Percentiles rank a stretch among this genome's conserved stretches.
Conservation (phyloP, 805 yeast species). For the Saturnispora ahearnii region DNA sequence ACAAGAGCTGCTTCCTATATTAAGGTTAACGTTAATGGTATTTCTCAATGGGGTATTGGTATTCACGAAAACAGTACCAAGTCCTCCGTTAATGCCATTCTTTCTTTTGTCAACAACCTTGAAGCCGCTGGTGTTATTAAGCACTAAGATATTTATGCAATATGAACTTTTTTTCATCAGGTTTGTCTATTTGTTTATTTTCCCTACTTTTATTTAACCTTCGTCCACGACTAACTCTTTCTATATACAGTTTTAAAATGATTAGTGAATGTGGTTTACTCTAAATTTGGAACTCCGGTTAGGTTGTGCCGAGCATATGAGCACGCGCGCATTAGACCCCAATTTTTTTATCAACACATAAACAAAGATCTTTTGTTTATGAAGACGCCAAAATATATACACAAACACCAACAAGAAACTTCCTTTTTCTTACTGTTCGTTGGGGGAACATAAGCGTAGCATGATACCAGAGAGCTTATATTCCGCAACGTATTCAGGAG, state of each 20-base stretch:
- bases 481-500: constrained; percentile 72
- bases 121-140: constrained; percentile 14
- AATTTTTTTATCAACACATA: background rate
- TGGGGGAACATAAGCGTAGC: background rate
- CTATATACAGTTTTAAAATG: background rate
- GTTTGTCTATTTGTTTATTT: background rate
- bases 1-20: constrained; percentile 73
- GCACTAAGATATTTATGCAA: background rate
- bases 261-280: background rate
- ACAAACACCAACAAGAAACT: background rate
- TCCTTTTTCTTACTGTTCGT: background rate
- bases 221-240: too few relatives aligned
- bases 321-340: background rate
- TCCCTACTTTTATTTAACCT: background rate
- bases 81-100: constrained; percentile 65
- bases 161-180: background rate
- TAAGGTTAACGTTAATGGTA: constrained; percentile 19
- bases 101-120: constrained; percentile 53
- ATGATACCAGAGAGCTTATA: constrained; percentile 34
- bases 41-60: constrained; percentile 78
- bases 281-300: background rate
- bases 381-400: background rate
- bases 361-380: background rate
- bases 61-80: constrained; percentile 82
- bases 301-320: background rate